Percentiles rank a stretch among this genome's conserved stretches.
These are phyloP conservation scores for Aquilaria yunnanensis DNA, from an alignment of 345 rosid species.

Conservation along the genomic window DNA sequence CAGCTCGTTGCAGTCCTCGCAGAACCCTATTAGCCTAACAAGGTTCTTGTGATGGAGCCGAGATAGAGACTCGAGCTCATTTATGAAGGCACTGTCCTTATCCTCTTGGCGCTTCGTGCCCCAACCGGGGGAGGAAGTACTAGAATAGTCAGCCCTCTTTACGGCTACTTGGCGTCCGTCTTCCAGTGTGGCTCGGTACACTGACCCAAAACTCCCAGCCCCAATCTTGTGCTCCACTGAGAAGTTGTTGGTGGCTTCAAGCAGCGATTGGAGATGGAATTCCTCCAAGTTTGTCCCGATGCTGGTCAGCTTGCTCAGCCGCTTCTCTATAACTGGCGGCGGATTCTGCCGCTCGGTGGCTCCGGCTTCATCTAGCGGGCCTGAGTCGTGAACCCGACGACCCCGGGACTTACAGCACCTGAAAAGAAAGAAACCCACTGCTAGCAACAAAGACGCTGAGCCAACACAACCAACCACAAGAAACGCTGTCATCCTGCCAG, in stretches of 20 bases:
- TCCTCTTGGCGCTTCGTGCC: slow-evolving; percentile 41
- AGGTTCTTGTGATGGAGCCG: slow-evolving; percentile 77
- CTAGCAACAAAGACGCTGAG: slow-evolving; percentile 29
- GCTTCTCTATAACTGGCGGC: slow-evolving; percentile 31
- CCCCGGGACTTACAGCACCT: slow-evolving; percentile 38
- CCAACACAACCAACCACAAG: slow-evolving; percentile 65
- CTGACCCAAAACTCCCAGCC: slow-evolving; percentile 73
- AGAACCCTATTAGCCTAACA: slow-evolving; percentile 58
- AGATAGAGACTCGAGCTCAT: slow-evolving; percentile 76
- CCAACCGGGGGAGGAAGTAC: slow-evolving; percentile 12
- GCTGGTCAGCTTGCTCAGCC: slow-evolving; percentile 57
- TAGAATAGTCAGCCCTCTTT: slow-evolving; percentile 57
- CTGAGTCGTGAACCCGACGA: slow-evolving; percentile 65
- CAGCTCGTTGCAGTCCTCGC: slow-evolving; percentile 52
- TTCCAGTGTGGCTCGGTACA: slow-evolving; percentile 43
- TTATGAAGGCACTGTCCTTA: slow-evolving; percentile 55
- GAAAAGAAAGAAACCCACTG: slow-evolving; percentile 32
- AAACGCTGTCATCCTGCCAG: slow-evolving; percentile 34
- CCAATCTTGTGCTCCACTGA: slow-evolving; percentile 53
- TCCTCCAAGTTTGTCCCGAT: slow-evolving; percentile 56
- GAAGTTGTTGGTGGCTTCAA: slow-evolving; percentile 53
- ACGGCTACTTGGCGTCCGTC: slow-evolving; percentile 72
- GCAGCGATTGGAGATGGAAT: slow-evolving; percentile 38
- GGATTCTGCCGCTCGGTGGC: slow-evolving; percentile 10
- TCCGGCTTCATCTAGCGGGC: slow-evolving; percentile 41